These are phyloP conservation scores for Myriosclerotinia curreyana DNA, from an alignment of 2,329 filamentous ascomycete genomes.

Conservation along the genomic window DNA sequence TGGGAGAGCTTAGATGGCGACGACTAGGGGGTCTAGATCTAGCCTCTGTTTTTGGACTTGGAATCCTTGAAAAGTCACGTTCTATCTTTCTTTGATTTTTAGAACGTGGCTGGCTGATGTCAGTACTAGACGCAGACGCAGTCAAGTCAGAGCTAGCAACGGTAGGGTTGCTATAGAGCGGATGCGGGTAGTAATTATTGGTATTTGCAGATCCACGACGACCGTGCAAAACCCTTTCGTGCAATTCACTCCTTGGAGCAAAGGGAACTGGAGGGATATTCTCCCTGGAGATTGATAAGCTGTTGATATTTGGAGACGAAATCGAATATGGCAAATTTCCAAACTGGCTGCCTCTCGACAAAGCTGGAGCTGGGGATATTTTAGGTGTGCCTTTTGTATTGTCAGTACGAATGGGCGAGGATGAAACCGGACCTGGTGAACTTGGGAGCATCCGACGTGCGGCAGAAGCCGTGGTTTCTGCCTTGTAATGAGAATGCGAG, in stretches of 20 bases:
- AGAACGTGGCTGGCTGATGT: constrained; percentile 24
- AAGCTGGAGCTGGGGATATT: neutral
- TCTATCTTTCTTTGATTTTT: neutral
- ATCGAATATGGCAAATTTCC: constrained; percentile 7
- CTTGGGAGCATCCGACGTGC: neutral
- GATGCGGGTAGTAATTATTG: constrained; percentile 16
- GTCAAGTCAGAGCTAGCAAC: constrained; percentile 28
- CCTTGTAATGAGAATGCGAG: neutral
- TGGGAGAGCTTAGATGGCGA: constrained; percentile 26
- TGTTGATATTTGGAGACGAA: constrained; percentile 17
- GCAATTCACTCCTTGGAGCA: constrained; percentile 14
- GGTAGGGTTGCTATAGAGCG: constrained; percentile 28
- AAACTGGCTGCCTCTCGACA: neutral
- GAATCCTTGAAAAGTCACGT: constrained; percentile 18
- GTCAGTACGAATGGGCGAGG: neutral
- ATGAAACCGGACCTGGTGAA: neutral
- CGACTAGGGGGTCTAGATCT: constrained; percentile 11
- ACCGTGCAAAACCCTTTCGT: constrained; percentile 13
- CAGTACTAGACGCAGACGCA: constrained; percentile 28
- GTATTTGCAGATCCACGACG: constrained; percentile 12
- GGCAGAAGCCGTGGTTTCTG: neutral
- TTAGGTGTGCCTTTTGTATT: neutral
- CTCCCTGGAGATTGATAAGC: neutral
- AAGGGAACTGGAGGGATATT: constrained; percentile 10
- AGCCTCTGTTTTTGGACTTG: constrained; percentile 14